These are phyloP conservation scores for Salix viminalis DNA, from an alignment of 345 rosid genomes.

Conservation along the genomic window DNA sequence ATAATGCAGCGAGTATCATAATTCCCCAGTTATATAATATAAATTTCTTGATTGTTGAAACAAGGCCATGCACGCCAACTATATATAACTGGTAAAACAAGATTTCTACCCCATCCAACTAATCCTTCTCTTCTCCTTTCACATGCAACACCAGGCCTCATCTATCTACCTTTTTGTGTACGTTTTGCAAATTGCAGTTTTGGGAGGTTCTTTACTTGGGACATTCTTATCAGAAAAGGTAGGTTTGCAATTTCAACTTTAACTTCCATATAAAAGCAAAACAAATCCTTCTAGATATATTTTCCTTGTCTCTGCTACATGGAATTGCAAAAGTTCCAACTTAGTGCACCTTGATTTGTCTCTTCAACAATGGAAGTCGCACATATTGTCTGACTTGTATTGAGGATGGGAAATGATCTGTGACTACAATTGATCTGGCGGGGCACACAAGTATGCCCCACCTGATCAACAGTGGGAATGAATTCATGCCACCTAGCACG, in stretches of 20 bases:
- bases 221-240: slow-evolving; percentile 96
- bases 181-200: slow-evolving; percentile 70
- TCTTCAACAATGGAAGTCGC: no score
- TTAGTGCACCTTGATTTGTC: no score
- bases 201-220: slow-evolving; percentile 93
- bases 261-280: neutral
- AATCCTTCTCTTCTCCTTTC: neutral
- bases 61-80: neutral
- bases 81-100: neutral
- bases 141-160: neutral
- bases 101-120: neutral
- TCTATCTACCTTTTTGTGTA: neutral
- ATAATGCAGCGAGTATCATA: neutral
- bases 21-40: neutral
- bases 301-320: neutral
- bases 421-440: no score
- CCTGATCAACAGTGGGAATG: neutral
- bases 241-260: slow-evolving; percentile 14
- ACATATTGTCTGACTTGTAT: no score
- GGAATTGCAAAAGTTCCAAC: no score
- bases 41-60: neutral
- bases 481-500: neutral
- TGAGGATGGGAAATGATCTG: no score
- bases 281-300: neutral
- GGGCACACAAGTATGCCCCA: neutral